Evolutionary conservation across 2,329 filamentous ascomycete genomes (phyloP).

Genomic region (Alternaria rosae): DNA sequence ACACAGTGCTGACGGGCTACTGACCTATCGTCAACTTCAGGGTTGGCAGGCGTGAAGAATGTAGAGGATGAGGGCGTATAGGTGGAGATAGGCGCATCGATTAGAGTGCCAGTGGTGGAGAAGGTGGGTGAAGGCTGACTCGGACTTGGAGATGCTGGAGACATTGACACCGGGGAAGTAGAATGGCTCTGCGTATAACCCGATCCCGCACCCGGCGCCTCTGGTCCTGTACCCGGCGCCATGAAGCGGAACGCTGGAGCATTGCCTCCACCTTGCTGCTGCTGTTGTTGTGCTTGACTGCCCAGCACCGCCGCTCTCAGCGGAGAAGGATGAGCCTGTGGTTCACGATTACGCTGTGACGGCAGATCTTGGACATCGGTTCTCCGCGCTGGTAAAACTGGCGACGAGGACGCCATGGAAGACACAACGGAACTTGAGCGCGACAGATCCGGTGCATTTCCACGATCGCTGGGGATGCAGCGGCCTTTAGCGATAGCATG

Average conservation of each 20-base stretch:
- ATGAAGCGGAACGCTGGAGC: constrained; percentile 14
- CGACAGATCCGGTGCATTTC: not conserved
- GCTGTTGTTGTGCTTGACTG: not conserved
- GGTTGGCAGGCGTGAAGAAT: not conserved
- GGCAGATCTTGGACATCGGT: not conserved
- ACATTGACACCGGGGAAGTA: not conserved
- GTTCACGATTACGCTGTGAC: not conserved
- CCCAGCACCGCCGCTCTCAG: not conserved
- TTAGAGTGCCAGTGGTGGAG: constrained; percentile 5
- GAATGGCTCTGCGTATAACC: not conserved
- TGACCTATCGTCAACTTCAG: not conserved
- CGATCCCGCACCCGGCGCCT: not conserved
- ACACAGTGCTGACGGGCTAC: not conserved
- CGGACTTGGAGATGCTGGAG: not conserved
- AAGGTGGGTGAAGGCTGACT: not conserved
- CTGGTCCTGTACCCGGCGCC: not conserved
- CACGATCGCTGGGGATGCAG: not conserved
- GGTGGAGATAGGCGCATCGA: not conserved
- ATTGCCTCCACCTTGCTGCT: not conserved
- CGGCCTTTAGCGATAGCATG: constrained; percentile 17
- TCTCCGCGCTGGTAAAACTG: not conserved
- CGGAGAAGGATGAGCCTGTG: not conserved
- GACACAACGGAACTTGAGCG: constrained; percentile 18
- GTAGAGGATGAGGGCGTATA: not conserved
- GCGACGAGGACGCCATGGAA: not conserved